Evolutionary conservation across 495 filamentous ascomycete genomes (phyloP), one percentile per base, ranked within the genome.

Genomic region (Hypoxylon crocopeplum): DNA sequence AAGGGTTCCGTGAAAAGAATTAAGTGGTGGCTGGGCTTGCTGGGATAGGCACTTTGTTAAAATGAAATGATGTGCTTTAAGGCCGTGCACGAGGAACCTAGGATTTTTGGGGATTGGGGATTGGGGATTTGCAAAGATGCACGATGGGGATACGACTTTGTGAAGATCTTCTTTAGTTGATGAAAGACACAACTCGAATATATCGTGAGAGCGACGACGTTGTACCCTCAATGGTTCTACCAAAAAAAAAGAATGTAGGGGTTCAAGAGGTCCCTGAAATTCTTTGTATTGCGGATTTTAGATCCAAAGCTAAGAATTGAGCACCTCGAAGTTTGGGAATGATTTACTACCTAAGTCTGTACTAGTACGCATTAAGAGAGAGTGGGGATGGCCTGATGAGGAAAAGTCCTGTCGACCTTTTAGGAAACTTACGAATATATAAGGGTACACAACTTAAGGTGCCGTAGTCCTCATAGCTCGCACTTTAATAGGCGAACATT

Each of bases 1-100:
- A 64, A 64, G 61, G 61, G 19, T 63, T 37, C 32, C 42, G 39
- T 7, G 44, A 54, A 27, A 27, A 20, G 54, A 58, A n/a, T n/a
- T n/a, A n/a, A 34, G 49, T 58, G 55, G 61, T 55, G 55, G 61
- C 46, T 56, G 33, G 52, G 52, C 48, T 62, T 7, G 12, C 32
- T 3, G 3, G 32, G 32, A 34, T 8, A 8, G 48, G 30, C 15
- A 47, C 47, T 50, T 11, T 48, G 15, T 25, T 63, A 46, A 64
- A 64, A 64, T 64, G 61, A 64, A 54, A 59, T 64, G 55, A 64
- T 64, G 55, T 64, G 61, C 55, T 59, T 55, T 8, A 50, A 64
- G 55, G 16, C 61, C 61, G 61, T 64, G 61, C 61, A 49, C 61
- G 17, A 34, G 45, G n/a, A 54, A 54, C 54, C 48, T 42, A 17